A percentile compares a stretch with the other conserved stretches of the same genome.
These are phyloP conservation scores for Barnettozyma californica DNA, from an alignment of 805 yeast species.

Conservation along the genomic window DNA sequence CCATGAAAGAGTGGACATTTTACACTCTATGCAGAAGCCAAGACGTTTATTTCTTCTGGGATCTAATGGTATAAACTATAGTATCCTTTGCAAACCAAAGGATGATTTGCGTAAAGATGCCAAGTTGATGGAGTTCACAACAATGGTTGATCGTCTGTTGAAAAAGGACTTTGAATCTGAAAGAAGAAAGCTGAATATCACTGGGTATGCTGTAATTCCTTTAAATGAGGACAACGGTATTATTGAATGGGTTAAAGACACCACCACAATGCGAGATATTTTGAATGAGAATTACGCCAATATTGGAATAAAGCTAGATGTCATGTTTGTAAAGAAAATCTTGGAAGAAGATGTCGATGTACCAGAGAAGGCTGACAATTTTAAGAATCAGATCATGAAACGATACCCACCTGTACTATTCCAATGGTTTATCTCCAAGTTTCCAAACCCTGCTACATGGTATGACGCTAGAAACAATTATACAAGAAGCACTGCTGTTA, in stretches of 20 bases:
- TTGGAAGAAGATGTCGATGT: conserved; percentile 24
- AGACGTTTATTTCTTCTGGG: conserved; percentile 72
- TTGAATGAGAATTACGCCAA: conserved; percentile 39
- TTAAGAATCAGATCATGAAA: conserved; percentile 25
- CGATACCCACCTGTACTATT: conserved; percentile 66
- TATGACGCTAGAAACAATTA: conserved; percentile 69
- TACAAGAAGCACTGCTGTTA: conserved; percentile 82
- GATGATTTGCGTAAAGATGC: conserved; percentile 97
- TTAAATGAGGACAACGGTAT: conserved; percentile 82
- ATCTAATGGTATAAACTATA: conserved; percentile 67
- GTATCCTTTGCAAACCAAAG: conserved; percentile 73
- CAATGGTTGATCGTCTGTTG: conserved; percentile 74
- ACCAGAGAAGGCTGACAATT: conserved; percentile 32
- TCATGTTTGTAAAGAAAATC: conserved; percentile 23
- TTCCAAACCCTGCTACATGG: conserved; percentile 90
- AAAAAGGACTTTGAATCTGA: conserved; percentile 64
- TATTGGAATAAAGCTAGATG: conserved; percentile 31
- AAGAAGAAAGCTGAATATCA: conserved; percentile 62
- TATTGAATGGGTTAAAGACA: conserved; percentile 83
- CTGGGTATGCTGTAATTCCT: conserved; percentile 85
- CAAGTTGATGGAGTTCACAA: conserved; percentile 82
- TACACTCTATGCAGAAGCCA: conserved; percentile 84
- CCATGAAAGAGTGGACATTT: conserved; percentile 62
- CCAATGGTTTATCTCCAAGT: conserved; percentile 83
- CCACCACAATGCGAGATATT: conserved; percentile 64